A percentile compares a stretch with the other conserved stretches of the same genome.
These are phyloP conservation scores for Artemisia tridentata DNA, from an alignment of 129 eudicot species.

Conservation along the genomic window DNA sequence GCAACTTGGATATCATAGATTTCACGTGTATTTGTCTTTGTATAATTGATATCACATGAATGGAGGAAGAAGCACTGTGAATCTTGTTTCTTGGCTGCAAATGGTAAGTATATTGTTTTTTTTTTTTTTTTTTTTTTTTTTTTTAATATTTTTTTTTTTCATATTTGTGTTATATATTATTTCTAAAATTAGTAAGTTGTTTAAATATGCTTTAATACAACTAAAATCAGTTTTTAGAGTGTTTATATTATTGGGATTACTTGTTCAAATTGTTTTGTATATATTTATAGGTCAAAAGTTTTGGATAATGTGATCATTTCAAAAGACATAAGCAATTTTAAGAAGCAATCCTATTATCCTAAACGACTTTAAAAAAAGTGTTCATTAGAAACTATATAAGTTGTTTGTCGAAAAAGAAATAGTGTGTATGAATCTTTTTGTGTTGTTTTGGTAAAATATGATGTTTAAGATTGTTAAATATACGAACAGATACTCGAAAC, in stretches of 20 bases:
- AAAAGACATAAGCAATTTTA: background rate
- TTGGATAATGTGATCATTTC: no score
- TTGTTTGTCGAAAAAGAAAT: background rate
- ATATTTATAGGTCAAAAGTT: no score
- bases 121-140: background rate
- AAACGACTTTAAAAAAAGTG: no score
- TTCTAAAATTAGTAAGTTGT: background rate
- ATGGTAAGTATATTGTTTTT: constrained; percentile 19
- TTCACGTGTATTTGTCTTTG: constrained; percentile 10
- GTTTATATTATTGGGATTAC: background rate
- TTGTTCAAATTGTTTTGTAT: background rate
- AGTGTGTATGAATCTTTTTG: background rate
- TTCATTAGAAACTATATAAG: background rate
- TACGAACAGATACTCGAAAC: constrained; percentile 13
- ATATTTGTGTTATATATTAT: background rate
- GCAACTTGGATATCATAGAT: constrained; percentile 3
- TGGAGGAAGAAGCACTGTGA: constrained; percentile 14
- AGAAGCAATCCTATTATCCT: no score
- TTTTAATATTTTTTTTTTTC: background rate
- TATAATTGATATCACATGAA: constrained; percentile 16
- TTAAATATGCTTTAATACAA: no score
- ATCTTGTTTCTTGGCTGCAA: constrained; percentile 27
- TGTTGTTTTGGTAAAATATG: constrained; percentile 12
- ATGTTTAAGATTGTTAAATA: constrained; percentile 13
- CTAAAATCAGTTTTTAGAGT: no score